Evolutionary conservation across 192 early-diverging fungal genomes (phyloP).

Genomic region (Coemansia pectinata): DNA sequence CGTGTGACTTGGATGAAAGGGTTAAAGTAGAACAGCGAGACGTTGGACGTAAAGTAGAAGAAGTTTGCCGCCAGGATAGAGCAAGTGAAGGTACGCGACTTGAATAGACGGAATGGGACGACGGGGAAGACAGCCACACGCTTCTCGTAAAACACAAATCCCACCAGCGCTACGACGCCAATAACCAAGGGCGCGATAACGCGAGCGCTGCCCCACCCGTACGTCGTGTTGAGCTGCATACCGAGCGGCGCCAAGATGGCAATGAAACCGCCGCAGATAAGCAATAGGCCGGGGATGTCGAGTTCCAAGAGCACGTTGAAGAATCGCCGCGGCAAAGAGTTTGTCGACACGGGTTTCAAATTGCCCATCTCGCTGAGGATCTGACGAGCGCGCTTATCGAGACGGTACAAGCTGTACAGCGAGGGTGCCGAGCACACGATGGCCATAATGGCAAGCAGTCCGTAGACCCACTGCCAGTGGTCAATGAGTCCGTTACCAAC

Average conservation of each 20-base stretch:
- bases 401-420: conserved; percentile 17
- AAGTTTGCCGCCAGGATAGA: conserved; percentile 38
- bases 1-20: conserved; percentile 47
- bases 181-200: conserved; percentile 54
- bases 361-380: conserved; percentile 15
- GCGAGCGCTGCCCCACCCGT: conserved; percentile 58
- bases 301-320: conserved; percentile 22
- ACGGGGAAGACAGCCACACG: conserved; percentile 69
- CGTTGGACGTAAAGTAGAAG: conserved; percentile 47
- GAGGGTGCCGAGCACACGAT: conserved; percentile 37
- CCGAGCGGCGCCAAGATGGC: conserved; percentile 46
- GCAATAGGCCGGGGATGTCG: conserved; percentile 32
- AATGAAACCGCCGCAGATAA: conserved; percentile 43
- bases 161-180: conserved; percentile 22
- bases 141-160: conserved; percentile 60
- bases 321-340: conserved; percentile 1
- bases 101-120: conserved; percentile 39
- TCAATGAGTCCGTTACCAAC: conserved; percentile 24
- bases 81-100: conserved; percentile 42
- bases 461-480: conserved; percentile 53
- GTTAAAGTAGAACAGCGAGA: conserved; percentile 48
- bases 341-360: not conserved
- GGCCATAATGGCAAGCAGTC: conserved; percentile 33
- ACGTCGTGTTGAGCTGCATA: conserved; percentile 46
- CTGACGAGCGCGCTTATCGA: conserved; percentile 30